Conservation (phyloP, 179 eudicot genomes). For the Actinidia chinensis region DNA sequence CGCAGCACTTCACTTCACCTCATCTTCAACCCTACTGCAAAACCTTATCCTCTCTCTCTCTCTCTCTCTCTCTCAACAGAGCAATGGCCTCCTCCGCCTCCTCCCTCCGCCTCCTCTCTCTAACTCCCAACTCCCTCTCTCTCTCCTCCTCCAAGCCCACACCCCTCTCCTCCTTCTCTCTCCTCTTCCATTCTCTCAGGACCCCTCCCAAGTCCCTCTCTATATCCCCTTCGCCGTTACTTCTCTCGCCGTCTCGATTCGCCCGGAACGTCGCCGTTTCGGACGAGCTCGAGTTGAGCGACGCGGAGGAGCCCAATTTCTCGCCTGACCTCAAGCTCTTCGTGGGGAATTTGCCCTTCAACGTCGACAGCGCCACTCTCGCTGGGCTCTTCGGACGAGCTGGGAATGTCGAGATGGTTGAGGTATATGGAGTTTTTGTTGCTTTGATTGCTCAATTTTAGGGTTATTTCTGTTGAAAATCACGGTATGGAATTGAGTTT, state of each 20-base stretch:
- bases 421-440: conserved; percentile 43
- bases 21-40: not conserved
- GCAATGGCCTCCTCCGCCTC: conserved; percentile 31
- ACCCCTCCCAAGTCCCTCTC: conserved; percentile 15
- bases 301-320: conserved; percentile 34
- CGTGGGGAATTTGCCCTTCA: conserved; percentile 84
- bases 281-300: conserved; percentile 43
- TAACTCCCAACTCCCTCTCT: conserved; percentile 24
- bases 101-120: conserved; percentile 22
- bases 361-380: conserved; percentile 68
- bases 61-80: not conserved
- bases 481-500: no score
- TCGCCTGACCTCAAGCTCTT: conserved; percentile 75
- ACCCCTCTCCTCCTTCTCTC: conserved; percentile 1
- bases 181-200: conserved; percentile 20
- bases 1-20: not conserved
- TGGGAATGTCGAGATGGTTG: conserved; percentile 90
- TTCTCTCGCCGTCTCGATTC: not conserved
- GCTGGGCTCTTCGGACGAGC: conserved; percentile 70
- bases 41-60: conserved; percentile 28
- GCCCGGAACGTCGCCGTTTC: conserved; percentile 40
- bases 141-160: conserved; percentile 17
- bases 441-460: not conserved
- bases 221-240: not conserved
- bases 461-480: no score